Evolutionary conservation across 306 rosid genomes (phyloP).

Genomic region (Myrica gale): DNA sequence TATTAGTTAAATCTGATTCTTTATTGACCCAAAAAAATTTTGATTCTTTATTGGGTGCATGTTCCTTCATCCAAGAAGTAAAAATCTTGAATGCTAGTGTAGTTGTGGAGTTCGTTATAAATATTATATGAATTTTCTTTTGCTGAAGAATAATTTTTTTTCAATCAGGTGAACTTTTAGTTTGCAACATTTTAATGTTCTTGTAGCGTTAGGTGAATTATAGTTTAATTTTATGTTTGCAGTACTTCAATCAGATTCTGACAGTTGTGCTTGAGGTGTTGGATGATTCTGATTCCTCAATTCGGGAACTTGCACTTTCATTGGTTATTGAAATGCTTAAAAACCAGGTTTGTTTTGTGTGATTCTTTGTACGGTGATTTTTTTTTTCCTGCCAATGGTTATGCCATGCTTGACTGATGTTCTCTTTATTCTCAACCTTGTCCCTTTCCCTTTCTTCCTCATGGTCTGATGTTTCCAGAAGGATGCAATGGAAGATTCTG

Average conservation of each 20-base stretch:
- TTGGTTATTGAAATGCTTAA: conserved; percentile 84
- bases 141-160: conserved; percentile 7
- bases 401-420: conserved; percentile 9
- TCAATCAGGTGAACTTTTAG: conserved; percentile 5
- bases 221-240: conserved; percentile 46
- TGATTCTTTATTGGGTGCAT: neutral
- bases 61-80: neutral
- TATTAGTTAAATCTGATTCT: neutral
- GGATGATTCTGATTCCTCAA: conserved; percentile 80
- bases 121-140: neutral
- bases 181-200: conserved; percentile 17
- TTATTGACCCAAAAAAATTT: too few relatives aligned
- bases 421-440: neutral
- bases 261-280: conserved; percentile 84
- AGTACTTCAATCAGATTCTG: conserved; percentile 98
- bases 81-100: neutral
- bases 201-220: conserved; percentile 21
- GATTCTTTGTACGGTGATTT: conserved; percentile 17
- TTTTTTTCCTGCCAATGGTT: conserved; percentile 6
- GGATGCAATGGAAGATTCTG: conserved; percentile 87
- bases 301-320: conserved; percentile 79
- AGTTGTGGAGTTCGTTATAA: neutral
- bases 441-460: neutral
- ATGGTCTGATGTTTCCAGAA: conserved; percentile 50
- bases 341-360: conserved; percentile 63